phyloP scores from a whole-genome alignment of 352 stramenopile species.

The Globisporangium spiculum region DNA sequence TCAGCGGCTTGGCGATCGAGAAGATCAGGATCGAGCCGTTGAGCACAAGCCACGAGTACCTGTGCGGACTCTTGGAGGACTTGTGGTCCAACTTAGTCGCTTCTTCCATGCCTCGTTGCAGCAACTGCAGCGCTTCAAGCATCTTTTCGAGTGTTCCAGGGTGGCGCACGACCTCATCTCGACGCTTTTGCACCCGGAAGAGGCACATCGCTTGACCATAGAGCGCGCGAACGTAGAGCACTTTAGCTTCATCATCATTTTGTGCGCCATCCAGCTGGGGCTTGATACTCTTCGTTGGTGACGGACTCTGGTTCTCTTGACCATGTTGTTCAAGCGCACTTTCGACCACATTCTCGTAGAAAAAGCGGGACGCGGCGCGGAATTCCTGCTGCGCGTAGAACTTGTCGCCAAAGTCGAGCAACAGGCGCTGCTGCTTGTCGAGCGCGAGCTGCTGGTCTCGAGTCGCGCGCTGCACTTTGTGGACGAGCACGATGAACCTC shows the following conservation, averaged over 20 bases:
- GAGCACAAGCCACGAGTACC: constrained; percentile 56
- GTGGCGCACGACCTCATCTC: constrained; percentile 36
- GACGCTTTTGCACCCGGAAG: constrained; percentile 33
- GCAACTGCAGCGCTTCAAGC: constrained; percentile 26
- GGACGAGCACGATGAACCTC: constrained; percentile 35
- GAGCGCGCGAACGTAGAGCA: constrained; percentile 32
- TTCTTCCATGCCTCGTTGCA: constrained; percentile 46
- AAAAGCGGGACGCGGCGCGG: constrained; percentile 40
- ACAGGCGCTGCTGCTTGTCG: constrained; percentile 35
- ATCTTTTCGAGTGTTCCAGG: constrained; percentile 54
- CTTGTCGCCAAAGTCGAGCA: constrained; percentile 49
- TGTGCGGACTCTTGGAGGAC: constrained; percentile 9
- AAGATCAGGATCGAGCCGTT: constrained; percentile 68
- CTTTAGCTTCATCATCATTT: background rate
- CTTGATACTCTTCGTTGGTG: background rate
- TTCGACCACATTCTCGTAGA: constrained; percentile 40
- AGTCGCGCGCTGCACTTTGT: constrained; percentile 28
- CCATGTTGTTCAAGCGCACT: background rate
- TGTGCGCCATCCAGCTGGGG: background rate
- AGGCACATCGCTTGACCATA: constrained; percentile 46
- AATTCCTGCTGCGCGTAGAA: constrained; percentile 47
- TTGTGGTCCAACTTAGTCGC: constrained; percentile 36
- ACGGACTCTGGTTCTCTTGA: background rate
- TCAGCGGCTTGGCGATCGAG: constrained; percentile 44
- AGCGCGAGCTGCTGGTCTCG: constrained; percentile 32